phyloP scores from a whole-genome alignment of 192 early-diverging fungal genomes.

The Piromyces finnis region DNA sequence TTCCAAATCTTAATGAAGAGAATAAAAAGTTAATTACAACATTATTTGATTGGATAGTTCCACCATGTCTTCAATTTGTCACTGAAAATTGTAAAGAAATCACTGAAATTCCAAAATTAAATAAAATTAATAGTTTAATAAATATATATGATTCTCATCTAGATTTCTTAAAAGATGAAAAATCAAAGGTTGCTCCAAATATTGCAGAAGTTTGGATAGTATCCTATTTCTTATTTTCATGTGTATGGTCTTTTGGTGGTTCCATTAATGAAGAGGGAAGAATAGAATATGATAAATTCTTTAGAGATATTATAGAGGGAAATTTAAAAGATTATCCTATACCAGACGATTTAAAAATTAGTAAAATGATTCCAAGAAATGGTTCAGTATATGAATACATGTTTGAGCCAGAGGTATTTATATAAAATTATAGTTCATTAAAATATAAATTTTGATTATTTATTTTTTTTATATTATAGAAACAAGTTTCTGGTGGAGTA shows the following conservation, averaged over 20 bases:
- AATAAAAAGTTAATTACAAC: neutral
- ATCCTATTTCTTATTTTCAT: conserved; percentile 25
- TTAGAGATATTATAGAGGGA: conserved; percentile 23
- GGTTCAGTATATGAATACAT: conserved; percentile 4
- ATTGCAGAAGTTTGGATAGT: conserved; percentile 24
- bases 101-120: conserved; percentile 9
- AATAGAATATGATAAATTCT: conserved; percentile 32
- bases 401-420: neutral
- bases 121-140: neutral
- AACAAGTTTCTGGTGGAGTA: conserved; percentile 7
- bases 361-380: conserved; percentile 27
- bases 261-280: conserved; percentile 28
- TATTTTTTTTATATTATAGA: conserved; percentile 20
- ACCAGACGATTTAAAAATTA: conserved; percentile 22
- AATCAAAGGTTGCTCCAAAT: conserved; percentile 3
- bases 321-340: conserved; percentile 12
- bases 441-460: neutral
- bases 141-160: neutral
- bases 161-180: neutral
- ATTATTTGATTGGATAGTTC: neutral
- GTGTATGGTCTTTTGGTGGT: conserved; percentile 35
- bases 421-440: too few relatives aligned
- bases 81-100: conserved; percentile 9
- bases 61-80: conserved; percentile 12
- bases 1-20: conserved; percentile 32